A percentile compares a stretch with the other conserved stretches of the same genome.
Evolutionary conservation across 2,329 filamentous ascomycete species (phyloP).

Genomic region (Ophiostoma quercus): DNA sequence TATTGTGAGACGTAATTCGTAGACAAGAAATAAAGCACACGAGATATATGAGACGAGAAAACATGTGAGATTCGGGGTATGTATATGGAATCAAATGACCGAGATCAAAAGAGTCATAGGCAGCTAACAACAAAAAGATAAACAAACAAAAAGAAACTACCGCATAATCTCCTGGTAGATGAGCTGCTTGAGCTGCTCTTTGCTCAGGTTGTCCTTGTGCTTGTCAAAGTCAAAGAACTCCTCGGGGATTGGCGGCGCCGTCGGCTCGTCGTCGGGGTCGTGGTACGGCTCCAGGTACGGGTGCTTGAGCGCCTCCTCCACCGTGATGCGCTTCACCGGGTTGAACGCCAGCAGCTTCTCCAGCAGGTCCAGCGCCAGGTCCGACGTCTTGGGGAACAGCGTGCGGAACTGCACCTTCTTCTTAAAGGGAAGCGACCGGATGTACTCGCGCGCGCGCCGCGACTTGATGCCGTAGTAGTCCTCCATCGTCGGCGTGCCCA

Average conservation of each 20-base stretch:
- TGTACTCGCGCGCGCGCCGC: constrained; percentile 92
- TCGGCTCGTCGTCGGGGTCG: constrained; percentile 96
- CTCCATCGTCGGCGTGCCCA: constrained; percentile 98
- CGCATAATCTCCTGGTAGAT: constrained; percentile 96
- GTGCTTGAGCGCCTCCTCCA: constrained; percentile 94
- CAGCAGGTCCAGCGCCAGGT: constrained; percentile 84
- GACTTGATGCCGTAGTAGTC: constrained; percentile 99
- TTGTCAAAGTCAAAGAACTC: constrained; percentile 99
- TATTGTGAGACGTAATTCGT: too few species aligned
- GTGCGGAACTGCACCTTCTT: constrained; percentile 98
- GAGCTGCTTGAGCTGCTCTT: constrained; percentile 94
- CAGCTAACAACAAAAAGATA: not conserved
- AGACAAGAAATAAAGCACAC: not conserved
- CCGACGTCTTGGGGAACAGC: constrained; percentile 99
- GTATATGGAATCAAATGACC: constrained; percentile 7
- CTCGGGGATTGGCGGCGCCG: constrained; percentile 90
- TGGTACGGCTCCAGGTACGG: constrained; percentile 98
- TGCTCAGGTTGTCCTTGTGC: constrained; percentile 97
- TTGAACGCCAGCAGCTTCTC: constrained; percentile 98
- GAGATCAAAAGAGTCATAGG: not conserved
- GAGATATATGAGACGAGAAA: not conserved
- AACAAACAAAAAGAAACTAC: constrained; percentile 33
- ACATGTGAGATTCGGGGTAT: constrained; percentile 12
- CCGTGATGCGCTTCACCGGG: constrained; percentile 95
- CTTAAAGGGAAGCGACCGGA: constrained; percentile 96